Evolutionary conservation across 148 eudicot species (phyloP).

Genomic region (Camellia lanceoleosa): DNA sequence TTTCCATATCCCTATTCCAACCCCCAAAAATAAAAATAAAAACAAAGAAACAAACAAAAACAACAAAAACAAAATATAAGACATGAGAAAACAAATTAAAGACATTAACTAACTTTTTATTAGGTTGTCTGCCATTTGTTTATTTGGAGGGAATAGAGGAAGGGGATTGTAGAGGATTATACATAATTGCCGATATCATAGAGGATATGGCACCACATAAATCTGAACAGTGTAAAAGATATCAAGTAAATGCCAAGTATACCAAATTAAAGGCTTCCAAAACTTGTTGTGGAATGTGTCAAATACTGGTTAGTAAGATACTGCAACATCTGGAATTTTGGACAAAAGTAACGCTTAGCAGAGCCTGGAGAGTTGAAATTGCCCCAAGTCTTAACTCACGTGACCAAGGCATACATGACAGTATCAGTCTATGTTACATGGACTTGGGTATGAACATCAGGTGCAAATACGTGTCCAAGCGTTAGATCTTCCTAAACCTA

Average conservation of each 20-base stretch:
- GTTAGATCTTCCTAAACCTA: too few species aligned
- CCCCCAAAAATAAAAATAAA: too few species aligned
- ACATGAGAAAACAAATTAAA: neutral
- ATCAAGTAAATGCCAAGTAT: neutral
- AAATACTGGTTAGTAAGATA: neutral
- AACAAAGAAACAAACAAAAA: too few species aligned
- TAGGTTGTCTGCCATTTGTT: neutral
- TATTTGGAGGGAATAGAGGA: neutral
- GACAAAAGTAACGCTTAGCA: neutral
- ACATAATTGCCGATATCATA: neutral
- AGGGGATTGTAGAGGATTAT: neutral
- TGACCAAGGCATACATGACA: neutral
- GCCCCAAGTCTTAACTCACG: neutral
- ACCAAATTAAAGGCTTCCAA: neutral
- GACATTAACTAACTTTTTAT: neutral
- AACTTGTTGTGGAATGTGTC: neutral
- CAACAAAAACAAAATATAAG: too few species aligned
- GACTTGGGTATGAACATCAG: too few species aligned
- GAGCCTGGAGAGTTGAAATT: neutral
- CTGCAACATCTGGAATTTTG: too few species aligned
- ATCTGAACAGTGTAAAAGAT: neutral
- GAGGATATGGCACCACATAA: neutral
- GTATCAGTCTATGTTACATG: too few species aligned
- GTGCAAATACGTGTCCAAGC: too few species aligned
- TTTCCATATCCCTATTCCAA: constrained; percentile 64